phyloP scores from a whole-genome alignment of 2,329 filamentous ascomycete species.

The Monosporascus sp. region DNA sequence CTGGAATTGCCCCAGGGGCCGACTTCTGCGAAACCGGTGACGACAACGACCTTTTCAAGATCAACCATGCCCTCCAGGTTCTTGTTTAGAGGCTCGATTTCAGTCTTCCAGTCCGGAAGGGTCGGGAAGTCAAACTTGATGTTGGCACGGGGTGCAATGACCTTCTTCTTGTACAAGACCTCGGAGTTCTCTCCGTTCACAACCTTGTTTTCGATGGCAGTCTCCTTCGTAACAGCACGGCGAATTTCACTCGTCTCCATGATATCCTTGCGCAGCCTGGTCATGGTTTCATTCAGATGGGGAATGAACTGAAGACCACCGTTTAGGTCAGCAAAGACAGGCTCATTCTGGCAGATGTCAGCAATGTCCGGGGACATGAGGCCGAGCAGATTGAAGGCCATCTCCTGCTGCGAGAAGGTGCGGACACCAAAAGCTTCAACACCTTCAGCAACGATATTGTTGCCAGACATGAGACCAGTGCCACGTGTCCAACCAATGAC shows the following conservation, averaged over 20 bases:
- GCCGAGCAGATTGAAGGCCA: slow-evolving; percentile 97
- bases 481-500: slow-evolving; percentile 99
- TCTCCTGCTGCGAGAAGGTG: slow-evolving; percentile 98
- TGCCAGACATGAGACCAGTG: slow-evolving; percentile 94
- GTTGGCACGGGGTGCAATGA: slow-evolving; percentile 89
- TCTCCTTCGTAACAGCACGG: slow-evolving; percentile 92
- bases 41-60: slow-evolving; percentile 94
- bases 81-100: slow-evolving; percentile 82
- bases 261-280: slow-evolving; percentile 85
- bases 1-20: slow-evolving; percentile 98
- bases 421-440: slow-evolving; percentile 95
- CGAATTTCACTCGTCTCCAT: slow-evolving; percentile 93
- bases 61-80: slow-evolving; percentile 97
- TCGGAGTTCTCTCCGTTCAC: slow-evolving; percentile 93
- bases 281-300: slow-evolving; percentile 92
- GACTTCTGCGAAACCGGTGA: slow-evolving; percentile 93
- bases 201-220: slow-evolving; percentile 91
- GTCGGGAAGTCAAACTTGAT: slow-evolving; percentile 95
- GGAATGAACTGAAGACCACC: slow-evolving; percentile 97
- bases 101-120: slow-evolving; percentile 85
- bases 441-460: slow-evolving; percentile 95
- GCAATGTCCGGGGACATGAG: slow-evolving; percentile 93
- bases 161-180: slow-evolving; percentile 89
- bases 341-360: slow-evolving; percentile 91
- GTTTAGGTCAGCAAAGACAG: slow-evolving; percentile 95